phyloP scores from a whole-genome alignment of 768 basidiomycete genomes.

The Tulasnella sp. region DNA sequence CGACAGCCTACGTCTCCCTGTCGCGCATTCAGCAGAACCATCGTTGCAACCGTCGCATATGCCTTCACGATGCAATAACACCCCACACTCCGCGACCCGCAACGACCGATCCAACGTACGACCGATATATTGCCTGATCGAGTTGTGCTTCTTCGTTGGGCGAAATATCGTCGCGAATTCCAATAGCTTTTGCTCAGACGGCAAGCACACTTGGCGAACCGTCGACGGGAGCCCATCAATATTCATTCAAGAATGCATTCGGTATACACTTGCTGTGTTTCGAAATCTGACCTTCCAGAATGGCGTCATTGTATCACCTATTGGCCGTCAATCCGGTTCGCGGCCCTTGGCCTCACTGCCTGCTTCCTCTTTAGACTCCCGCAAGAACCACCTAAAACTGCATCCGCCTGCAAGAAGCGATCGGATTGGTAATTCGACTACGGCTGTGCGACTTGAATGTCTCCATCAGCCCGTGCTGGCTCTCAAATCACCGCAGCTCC shows the following conservation, averaged over 20 bases:
- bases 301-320: neutral
- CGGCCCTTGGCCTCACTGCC: neutral
- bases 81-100: neutral
- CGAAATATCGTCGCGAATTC: neutral
- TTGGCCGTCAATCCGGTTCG: neutral
- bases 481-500: no score
- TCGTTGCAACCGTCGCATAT: neutral
- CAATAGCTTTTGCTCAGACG: neutral
- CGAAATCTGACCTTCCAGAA: neutral
- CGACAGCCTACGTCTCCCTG: neutral
- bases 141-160: neutral
- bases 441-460: neutral
- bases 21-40: neutral
- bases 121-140: neutral
- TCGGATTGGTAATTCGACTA: neutral
- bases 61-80: neutral
- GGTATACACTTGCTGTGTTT: neutral
- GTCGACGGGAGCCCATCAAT: neutral
- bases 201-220: neutral
- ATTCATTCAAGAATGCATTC: no score
- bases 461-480: neutral
- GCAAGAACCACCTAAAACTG: neutral
- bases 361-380: neutral
- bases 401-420: neutral
- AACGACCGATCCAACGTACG: neutral